Base-by-base conservation (phyloP, 2,329 filamentous ascomycete genomes). In the Paecilomyces sp. region DNA sequence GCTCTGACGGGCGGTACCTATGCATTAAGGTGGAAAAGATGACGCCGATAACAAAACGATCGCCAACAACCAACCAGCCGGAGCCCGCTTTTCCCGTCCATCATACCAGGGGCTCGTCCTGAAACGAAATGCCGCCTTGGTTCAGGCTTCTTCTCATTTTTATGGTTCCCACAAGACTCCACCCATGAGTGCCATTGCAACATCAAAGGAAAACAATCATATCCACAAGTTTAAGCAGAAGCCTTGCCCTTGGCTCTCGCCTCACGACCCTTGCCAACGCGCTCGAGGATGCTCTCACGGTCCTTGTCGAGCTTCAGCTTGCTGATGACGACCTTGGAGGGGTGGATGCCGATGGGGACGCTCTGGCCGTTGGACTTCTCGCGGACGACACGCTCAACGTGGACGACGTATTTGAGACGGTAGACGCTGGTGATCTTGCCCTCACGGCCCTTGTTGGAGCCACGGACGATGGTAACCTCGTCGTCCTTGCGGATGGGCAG, bases 361-460 rank as follows among this genome's bases (percentile, higher is more conserved):
- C 87, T 90, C 85, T 97, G 92, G 82, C 94, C 93, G 79, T 92
- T 94, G 79, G 87, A 89, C 89, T 99, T 99, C 82, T 99, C 94
- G 78, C 92, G 91, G 80, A 88, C 88, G 78, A 99, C 88, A 75
- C 93, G 91, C 87, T 97, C 93, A 80, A 99, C 81, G 88, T 97
- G 93, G 78, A 99, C 88, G 77, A 92, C 85, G 83, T 94, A 99
- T 83, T 97, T 97, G 76, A 96, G 89, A 80, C 92, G 91, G 89
- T 96, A 99, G 79, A 97, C 93, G 74, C 90, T 91, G 74, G 88
- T 92, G 82, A 99, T 85, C 86, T 97, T 97, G 85, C 94, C 94
- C 85, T 97, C 93, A 76, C 92, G 91, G 77, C 93, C 94, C 87
- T 97, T 97, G 87, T 96, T 90, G 82, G 84, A 83, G 75, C 94